Evolutionary conservation across 2,329 filamentous ascomycete genomes (phyloP).

Genomic region (Grosmannia huntii): DNA sequence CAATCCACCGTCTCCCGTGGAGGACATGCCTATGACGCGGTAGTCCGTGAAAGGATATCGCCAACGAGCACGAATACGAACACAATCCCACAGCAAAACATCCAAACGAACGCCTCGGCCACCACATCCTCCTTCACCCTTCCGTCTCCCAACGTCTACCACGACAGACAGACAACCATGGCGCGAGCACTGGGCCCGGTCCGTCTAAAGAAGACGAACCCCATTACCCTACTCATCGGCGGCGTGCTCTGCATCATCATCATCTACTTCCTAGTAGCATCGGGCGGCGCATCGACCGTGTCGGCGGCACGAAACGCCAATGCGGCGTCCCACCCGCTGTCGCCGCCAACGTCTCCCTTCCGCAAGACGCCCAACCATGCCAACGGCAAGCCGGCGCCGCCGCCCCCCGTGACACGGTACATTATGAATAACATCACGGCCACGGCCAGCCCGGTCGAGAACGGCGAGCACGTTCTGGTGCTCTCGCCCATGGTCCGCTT

Average conservation of each 20-base stretch:
- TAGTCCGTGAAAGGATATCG: background rate
- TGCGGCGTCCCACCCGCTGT: constrained; percentile 56
- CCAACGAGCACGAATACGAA: background rate
- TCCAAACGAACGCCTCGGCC: background rate
- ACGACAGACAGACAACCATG: constrained; percentile 24
- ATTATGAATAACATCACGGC: constrained; percentile 91
- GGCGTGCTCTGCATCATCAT: constrained; percentile 60
- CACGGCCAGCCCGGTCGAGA: constrained; percentile 59
- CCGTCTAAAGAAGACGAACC: constrained; percentile 69
- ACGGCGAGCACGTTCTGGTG: constrained; percentile 77
- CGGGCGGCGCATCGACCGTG: constrained; percentile 17
- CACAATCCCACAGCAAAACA: background rate
- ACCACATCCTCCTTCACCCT: background rate
- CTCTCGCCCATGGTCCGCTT: constrained; percentile 88
- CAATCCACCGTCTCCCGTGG: background rate
- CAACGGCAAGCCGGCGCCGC: constrained; percentile 37
- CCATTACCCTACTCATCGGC: constrained; percentile 62
- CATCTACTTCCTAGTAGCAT: constrained; percentile 48
- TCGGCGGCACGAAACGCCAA: constrained; percentile 25
- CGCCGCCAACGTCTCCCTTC: constrained; percentile 62
- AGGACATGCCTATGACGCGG: constrained; percentile 1
- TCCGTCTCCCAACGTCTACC: background rate
- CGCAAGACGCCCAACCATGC: constrained; percentile 45
- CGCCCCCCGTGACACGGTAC: constrained; percentile 79
- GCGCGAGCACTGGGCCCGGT: constrained; percentile 47